Conservation (phyloP, 1,139 yeast genomes). For the Meyerozyma elateridarum region DNA sequence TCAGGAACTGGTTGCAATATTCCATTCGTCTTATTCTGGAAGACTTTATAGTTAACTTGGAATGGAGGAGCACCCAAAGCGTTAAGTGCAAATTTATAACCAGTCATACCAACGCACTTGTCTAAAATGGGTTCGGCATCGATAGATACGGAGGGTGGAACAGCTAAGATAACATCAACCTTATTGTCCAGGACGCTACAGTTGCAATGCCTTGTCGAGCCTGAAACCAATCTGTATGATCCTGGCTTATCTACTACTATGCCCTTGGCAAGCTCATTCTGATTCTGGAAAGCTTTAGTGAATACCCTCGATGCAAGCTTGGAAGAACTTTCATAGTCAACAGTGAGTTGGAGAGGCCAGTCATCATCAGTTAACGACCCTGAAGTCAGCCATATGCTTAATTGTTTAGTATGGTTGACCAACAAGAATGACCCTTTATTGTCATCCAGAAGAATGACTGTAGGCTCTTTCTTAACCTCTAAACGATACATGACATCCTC, state of each 20-base stretch:
- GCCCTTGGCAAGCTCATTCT: conserved; percentile 25
- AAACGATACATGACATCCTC: conserved; percentile 51
- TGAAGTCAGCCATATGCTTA: conserved; percentile 19
- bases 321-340: conserved; percentile 37
- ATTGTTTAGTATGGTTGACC: conserved; percentile 31
- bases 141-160: conserved; percentile 50
- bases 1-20: conserved; percentile 27
- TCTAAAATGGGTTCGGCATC: conserved; percentile 63
- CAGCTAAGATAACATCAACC: conserved; percentile 22
- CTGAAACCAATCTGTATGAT: conserved; percentile 47
- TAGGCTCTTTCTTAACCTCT: conserved; percentile 61
- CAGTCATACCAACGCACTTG: conserved; percentile 89
- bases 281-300: conserved; percentile 32
- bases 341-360: background rate
- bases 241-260: conserved; percentile 57
- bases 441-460: conserved; percentile 32
- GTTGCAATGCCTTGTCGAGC: conserved; percentile 57
- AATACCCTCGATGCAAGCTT: conserved; percentile 21
- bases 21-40: conserved; percentile 37
- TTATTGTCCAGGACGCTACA: conserved; percentile 43
- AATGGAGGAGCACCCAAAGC: conserved; percentile 83
- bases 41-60: conserved; percentile 57
- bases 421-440: conserved; percentile 41
- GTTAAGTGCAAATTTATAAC: conserved; percentile 63
- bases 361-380: conserved; percentile 11